Evolutionary conservation across 202 grass and related monocot genomes (phyloP), one percentile per base, ranked within the genome.

Genomic region (Miscanthus sacchariflorus): DNA sequence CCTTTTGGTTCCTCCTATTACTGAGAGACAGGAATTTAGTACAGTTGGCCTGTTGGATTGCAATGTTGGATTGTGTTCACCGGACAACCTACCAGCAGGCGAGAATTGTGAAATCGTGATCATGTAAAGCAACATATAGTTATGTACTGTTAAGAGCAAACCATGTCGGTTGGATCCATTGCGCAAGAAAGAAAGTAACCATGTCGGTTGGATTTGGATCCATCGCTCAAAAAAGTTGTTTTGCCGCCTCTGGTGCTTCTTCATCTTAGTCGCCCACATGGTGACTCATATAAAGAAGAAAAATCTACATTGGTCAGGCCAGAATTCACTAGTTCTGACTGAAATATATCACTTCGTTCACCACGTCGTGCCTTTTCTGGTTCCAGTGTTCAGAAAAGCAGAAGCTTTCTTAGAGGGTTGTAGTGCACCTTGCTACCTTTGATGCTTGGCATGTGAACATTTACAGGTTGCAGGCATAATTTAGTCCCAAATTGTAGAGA

Each of bases 1-100:
- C 21, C 33, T 72, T 72, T 71, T 27, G n/a, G 65, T 63, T 79
- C 21, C 67, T 66, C 70, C 70, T 83, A 14, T 28, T 10, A 11
- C 65, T 84, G 30, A 33, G 30, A 33, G 30, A 84, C 81, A 73
- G 67, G 6, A 72, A 65, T 61, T 72, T n/a, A 42, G 87, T 73
- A 89, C 74, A 78, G 73, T 40, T 49, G 39, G 13, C 38, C 46
- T 88, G 27, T 76, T 88, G 59, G 86, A 82, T 74, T 68, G 70
- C 77, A 64, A 19, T 49, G 68, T 10, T 66, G 70, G 70, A 76
- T 30, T 30, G 23, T 83, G 86, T 70, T 77, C 79, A 46, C 54
- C 8, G 76, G 52, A 79, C 61, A 77, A 72, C 65, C 79, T 52
- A 69, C 64, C 79, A 81, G 65, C 68, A 49, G 21, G 69, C 49